These are phyloP conservation scores for Pseudocercospora vitis DNA, from an alignment of 2,329 filamentous ascomycete genomes.

Conservation along the genomic window DNA sequence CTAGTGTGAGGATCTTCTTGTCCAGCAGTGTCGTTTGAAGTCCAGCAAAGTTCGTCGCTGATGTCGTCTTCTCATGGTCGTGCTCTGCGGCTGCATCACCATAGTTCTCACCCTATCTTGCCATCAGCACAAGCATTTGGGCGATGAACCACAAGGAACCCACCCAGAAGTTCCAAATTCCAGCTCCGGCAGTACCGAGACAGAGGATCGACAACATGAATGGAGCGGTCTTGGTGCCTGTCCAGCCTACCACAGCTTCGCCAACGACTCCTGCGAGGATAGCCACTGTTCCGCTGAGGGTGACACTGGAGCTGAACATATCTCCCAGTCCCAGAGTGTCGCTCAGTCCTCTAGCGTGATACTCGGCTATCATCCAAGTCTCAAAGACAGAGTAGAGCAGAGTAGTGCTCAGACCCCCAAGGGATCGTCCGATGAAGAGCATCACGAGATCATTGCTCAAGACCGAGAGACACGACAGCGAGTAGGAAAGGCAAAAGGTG, in stretches of 20 bases:
- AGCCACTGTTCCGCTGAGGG: slow-evolving; percentile 57
- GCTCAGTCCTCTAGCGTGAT: slow-evolving; percentile 47
- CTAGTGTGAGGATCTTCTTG: slow-evolving; percentile 53
- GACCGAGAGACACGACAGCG: slow-evolving; percentile 55
- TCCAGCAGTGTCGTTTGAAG: slow-evolving; percentile 34
- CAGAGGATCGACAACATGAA: slow-evolving; percentile 51
- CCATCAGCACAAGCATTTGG: not conserved
- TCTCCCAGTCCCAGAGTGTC: slow-evolving; percentile 50
- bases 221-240: slow-evolving; percentile 54
- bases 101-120: slow-evolving; percentile 52
- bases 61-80: slow-evolving; percentile 9
- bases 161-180: slow-evolving; percentile 54
- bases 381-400: slow-evolving; percentile 61
- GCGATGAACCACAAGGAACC: slow-evolving; percentile 25
- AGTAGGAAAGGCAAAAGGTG: slow-evolving; percentile 56
- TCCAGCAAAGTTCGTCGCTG: slow-evolving; percentile 1
- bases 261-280: slow-evolving; percentile 56
- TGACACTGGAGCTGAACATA: slow-evolving; percentile 56
- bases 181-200: slow-evolving; percentile 47
- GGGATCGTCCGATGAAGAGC: slow-evolving; percentile 54
- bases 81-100: slow-evolving; percentile 36
- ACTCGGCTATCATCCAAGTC: slow-evolving; percentile 63
- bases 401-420: slow-evolving; percentile 58
- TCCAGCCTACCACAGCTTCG: slow-evolving; percentile 51
- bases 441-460: slow-evolving; percentile 48